phyloP scores from a whole-genome alignment of 2,329 filamentous ascomycete species.

The Exophiala viscosa region DNA sequence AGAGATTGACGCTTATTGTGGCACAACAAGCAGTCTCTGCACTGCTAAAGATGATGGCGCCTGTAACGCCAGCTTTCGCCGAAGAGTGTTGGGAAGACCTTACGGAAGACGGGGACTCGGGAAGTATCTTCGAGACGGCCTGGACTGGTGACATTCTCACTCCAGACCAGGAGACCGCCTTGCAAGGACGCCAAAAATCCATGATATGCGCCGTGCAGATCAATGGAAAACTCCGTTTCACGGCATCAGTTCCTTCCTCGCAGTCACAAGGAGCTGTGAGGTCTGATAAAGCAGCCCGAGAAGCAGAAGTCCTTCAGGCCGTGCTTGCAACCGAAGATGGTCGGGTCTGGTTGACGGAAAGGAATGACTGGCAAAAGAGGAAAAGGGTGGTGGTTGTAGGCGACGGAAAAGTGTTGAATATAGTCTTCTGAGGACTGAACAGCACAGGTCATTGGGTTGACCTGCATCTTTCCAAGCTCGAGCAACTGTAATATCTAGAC shows the following conservation, averaged over 20 bases:
- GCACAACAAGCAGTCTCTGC: conserved; percentile 44
- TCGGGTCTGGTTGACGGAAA: conserved; percentile 52
- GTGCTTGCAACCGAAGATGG: conserved; percentile 62
- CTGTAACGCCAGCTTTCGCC: conserved; percentile 73
- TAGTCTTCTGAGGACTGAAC: conserved; percentile 51
- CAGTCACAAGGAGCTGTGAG: conserved; percentile 34
- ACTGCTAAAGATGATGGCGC: conserved; percentile 70
- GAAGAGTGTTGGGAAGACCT: conserved; percentile 74
- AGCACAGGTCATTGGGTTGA: no score
- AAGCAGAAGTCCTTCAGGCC: conserved; percentile 59
- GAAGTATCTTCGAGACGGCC: conserved; percentile 41
- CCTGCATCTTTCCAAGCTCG: no score
- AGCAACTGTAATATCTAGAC: no score
- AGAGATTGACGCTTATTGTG: conserved; percentile 43
- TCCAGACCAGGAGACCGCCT: conserved; percentile 39
- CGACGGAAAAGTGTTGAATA: conserved; percentile 68
- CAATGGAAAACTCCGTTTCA: conserved; percentile 72
- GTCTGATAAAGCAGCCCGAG: conserved; percentile 37
- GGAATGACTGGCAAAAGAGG: conserved; percentile 50
- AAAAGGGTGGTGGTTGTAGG: conserved; percentile 64
- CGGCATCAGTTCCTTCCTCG: conserved; percentile 55
- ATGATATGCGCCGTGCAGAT: conserved; percentile 66
- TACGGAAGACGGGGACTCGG: conserved; percentile 40
- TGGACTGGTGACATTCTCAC: conserved; percentile 57
- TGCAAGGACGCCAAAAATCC: conserved; percentile 49